Conservation (phyloP, 805 yeast genomes). For the Kuraishia piskuri region DNA sequence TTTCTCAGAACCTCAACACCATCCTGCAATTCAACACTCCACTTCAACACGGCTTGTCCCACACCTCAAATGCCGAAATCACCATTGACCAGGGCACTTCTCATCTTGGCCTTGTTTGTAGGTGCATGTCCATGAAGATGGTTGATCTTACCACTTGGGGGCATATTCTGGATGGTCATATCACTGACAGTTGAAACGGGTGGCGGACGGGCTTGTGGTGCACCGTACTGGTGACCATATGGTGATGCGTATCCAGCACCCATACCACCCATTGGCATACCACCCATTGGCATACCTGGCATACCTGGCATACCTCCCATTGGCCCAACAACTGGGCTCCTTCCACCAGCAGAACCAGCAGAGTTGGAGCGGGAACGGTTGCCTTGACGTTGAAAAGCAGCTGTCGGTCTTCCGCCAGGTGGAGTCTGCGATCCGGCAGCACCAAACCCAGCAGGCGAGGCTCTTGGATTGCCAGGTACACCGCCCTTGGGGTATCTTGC, state of each 20-base stretch:
- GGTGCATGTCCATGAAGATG: constrained; percentile 33
- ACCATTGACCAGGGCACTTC: constrained; percentile 59
- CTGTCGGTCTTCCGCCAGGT: not conserved
- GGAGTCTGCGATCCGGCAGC: not conserved
- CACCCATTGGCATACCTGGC: not conserved
- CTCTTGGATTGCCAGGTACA: not conserved
- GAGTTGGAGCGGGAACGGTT: not conserved
- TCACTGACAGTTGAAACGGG: constrained; percentile 27
- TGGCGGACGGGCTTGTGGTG: not conserved
- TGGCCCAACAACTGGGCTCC: not conserved
- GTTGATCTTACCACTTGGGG: constrained; percentile 34
- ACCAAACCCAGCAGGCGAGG: not conserved
- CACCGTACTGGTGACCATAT: constrained; percentile 4
- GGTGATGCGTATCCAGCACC: constrained; percentile 1
- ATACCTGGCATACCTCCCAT: not conserved
- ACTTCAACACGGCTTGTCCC: too few relatives aligned
- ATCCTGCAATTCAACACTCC: too few relatives aligned
- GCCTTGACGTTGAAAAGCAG: not conserved
- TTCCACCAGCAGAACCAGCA: not conserved
- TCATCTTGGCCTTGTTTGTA: constrained; percentile 45
- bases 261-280: not conserved
- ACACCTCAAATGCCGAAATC: constrained; percentile 60
- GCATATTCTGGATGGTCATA: constrained; percentile 37
- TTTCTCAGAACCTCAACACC: not conserved
- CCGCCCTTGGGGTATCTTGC: not conserved